Evolutionary conservation across 768 basidiomycete species (phyloP).

Genomic region (Panaeolus cyanescens): DNA sequence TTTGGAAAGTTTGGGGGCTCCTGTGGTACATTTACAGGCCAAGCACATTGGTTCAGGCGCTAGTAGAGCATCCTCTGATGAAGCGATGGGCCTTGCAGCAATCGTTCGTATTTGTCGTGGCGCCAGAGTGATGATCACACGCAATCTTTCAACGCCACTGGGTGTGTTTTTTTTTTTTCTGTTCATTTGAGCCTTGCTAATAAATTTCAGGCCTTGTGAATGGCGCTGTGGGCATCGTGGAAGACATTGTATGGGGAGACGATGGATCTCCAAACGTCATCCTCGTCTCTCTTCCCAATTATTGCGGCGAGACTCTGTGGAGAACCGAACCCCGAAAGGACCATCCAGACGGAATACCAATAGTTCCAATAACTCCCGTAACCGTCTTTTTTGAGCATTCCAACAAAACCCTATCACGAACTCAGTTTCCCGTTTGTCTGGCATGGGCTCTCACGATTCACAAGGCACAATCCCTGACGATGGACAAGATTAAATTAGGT

Average conservation of each 20-base stretch:
- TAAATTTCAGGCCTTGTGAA: slow-evolving; percentile 10
- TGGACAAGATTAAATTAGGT: slow-evolving; percentile 24
- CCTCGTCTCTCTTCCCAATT: slow-evolving; percentile 7
- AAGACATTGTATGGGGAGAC: neutral
- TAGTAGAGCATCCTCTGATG: slow-evolving; percentile 18
- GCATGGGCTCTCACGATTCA: slow-evolving; percentile 82
- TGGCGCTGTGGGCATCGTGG: slow-evolving; percentile 6
- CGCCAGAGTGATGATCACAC: slow-evolving; percentile 22
- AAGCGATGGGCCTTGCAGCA: slow-evolving; percentile 22
- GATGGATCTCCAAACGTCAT: slow-evolving; percentile 5
- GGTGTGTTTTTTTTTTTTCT: too few relatives aligned
- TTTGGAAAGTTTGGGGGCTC: slow-evolving; percentile 4
- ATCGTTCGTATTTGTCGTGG: slow-evolving; percentile 19
- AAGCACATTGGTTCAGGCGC: slow-evolving; percentile 18
- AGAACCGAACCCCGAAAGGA: too few relatives aligned
- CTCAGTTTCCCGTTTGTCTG: slow-evolving; percentile 57
- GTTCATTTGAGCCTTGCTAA: too few relatives aligned
- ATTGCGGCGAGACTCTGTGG: slow-evolving; percentile 5
- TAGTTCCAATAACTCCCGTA: too few relatives aligned
- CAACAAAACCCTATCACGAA: slow-evolving; percentile 11
- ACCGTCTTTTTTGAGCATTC: slow-evolving; percentile 12
- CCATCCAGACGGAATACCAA: too few relatives aligned
- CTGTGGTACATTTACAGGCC: slow-evolving; percentile 11
- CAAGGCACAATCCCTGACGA: slow-evolving; percentile 77
- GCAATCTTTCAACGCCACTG: slow-evolving; percentile 22